Evolutionary conservation across 805 yeast species (phyloP).

Genomic region (Metschnikowia anglica): DNA sequence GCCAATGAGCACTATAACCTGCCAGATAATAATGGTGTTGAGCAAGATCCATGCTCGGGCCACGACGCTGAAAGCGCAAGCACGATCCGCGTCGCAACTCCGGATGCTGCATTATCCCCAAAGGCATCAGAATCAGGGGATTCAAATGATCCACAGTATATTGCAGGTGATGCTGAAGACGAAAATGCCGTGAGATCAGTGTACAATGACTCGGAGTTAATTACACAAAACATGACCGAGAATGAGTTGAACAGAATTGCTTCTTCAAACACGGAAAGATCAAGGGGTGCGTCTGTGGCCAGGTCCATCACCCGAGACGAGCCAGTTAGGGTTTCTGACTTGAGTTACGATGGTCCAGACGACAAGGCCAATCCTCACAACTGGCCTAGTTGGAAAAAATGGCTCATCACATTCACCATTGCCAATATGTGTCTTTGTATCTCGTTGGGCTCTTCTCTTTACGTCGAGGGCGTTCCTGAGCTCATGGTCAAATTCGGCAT

Average conservation of each 20-base stretch:
- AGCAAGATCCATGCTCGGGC: background rate
- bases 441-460: slow-evolving; percentile 73
- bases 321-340: slow-evolving; percentile 18
- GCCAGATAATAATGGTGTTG: background rate
- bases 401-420: slow-evolving; percentile 64
- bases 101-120: background rate
- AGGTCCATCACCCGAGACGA: slow-evolving; percentile 13
- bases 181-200: slow-evolving; percentile 4
- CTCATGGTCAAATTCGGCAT: slow-evolving; percentile 48
- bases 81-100: slow-evolving; percentile 10
- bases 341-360: slow-evolving; percentile 59
- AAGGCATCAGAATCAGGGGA: too few species aligned
- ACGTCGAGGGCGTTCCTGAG: slow-evolving; percentile 62
- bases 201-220: background rate
- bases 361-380: slow-evolving; percentile 67
- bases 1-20: background rate
- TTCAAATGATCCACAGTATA: too few species aligned
- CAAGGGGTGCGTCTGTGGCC: slow-evolving; percentile 6
- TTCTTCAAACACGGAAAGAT: slow-evolving; percentile 12
- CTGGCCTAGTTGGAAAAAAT: slow-evolving; percentile 64
- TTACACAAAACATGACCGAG: slow-evolving; percentile 5
- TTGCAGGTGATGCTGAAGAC: background rate
- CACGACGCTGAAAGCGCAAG: slow-evolving; percentile 15
- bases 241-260: slow-evolving; percentile 15
- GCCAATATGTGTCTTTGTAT: slow-evolving; percentile 63